These are phyloP conservation scores for Gossypium gossypioides DNA, from an alignment of 441 rosid genomes.

Conservation along the genomic window DNA sequence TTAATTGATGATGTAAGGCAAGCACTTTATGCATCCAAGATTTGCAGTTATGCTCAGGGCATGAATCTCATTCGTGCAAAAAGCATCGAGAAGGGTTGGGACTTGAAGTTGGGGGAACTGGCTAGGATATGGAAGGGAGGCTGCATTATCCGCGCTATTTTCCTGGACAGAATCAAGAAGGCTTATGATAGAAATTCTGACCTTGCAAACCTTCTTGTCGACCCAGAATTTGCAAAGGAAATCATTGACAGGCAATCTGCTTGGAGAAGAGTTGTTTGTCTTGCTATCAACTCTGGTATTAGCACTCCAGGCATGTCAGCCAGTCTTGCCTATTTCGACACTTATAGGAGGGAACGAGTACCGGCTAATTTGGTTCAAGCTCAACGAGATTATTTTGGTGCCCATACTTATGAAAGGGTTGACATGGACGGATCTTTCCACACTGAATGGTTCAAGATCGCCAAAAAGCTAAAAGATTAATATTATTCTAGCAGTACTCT, in stretches of 20 bases:
- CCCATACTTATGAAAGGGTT: conserved; percentile 2
- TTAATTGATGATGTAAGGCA: conserved; percentile 5
- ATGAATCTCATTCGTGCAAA: conserved; percentile 4
- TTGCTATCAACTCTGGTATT: not conserved
- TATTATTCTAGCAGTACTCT: not conserved
- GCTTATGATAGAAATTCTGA: conserved; percentile 1
- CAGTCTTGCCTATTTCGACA: conserved; percentile 1
- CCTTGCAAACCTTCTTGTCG: conserved; percentile 3
- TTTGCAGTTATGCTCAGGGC: conserved; percentile 8
- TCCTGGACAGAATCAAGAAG: conserved; percentile 2
- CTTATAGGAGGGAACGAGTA: not conserved
- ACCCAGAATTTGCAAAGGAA: conserved; percentile 3
- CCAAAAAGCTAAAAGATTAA: conserved; percentile 29
- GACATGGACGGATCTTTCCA: not conserved
- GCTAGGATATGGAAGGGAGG: conserved; percentile 8
- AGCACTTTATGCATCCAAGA: conserved; percentile 5
- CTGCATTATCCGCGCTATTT: not conserved
- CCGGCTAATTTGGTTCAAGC: conserved; percentile 4
- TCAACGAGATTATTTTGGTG: conserved; percentile 1
- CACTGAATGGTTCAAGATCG: conserved; percentile 7
- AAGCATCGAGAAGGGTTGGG: conserved; percentile 3
- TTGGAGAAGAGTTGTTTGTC: conserved; percentile 5
- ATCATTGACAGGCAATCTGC: conserved; percentile 3
- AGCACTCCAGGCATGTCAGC: conserved; percentile 2
- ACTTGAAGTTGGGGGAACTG: conserved; percentile 6